phyloP scores from a whole-genome alignment of 192 early-diverging fungal genomes.

The Chytriomyces sp. region DNA sequence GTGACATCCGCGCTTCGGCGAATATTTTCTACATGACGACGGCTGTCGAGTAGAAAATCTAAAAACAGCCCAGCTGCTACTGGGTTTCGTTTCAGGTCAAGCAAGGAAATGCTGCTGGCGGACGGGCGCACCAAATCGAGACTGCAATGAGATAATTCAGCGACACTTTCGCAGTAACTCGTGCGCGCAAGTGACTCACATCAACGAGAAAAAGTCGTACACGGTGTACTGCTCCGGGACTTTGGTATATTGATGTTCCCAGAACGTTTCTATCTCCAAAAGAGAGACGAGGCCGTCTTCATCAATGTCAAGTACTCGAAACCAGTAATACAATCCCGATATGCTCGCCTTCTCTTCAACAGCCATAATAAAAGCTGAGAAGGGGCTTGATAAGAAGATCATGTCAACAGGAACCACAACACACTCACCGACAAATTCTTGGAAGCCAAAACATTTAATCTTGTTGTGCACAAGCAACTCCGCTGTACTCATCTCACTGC shows the following conservation, averaged over 20 bases:
- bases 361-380: constrained; percentile 64
- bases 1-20: constrained; percentile 33
- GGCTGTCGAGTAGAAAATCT: constrained; percentile 50
- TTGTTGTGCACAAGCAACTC: constrained; percentile 6
- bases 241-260: constrained; percentile 69
- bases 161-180: neutral
- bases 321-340: constrained; percentile 77
- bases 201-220: constrained; percentile 48
- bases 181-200: constrained; percentile 37
- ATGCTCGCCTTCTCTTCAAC: constrained; percentile 76
- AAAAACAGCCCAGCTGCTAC: constrained; percentile 41
- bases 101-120: constrained; percentile 33
- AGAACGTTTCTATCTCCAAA: constrained; percentile 82
- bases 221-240: constrained; percentile 44
- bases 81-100: constrained; percentile 45
- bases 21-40: constrained; percentile 46
- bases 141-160: constrained; percentile 4
- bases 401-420: neutral
- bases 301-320: constrained; percentile 85
- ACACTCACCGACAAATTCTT: constrained; percentile 69
- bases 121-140: constrained; percentile 43
- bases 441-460: constrained; percentile 62
- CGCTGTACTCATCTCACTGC: neutral
- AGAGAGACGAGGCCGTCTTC: constrained; percentile 80
- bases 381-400: too few species aligned